A percentile compares a stretch with the other conserved stretches of the same genome.
Conservation (phyloP, 2,329 filamentous ascomycete genomes). For the Phyllosticta citribraziliensis region DNA sequence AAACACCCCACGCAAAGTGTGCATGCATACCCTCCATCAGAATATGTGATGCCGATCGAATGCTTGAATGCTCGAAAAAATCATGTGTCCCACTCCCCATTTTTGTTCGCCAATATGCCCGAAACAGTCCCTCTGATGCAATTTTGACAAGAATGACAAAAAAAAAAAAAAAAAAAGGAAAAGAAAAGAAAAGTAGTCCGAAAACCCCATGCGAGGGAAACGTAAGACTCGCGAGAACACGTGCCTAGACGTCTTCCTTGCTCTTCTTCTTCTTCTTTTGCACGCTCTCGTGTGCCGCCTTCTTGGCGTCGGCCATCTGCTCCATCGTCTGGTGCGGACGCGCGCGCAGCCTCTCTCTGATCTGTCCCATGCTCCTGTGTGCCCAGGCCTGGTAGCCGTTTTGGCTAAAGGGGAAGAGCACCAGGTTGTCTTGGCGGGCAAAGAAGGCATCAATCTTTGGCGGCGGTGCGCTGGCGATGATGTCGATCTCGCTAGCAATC, state of each 20-base stretch:
- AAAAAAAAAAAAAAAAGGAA: neutral
- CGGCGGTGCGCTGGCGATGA: constrained; percentile 52
- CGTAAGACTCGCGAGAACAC: no score
- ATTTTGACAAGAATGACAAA: constrained; percentile 2
- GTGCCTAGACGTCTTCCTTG: neutral
- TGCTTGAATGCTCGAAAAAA: neutral
- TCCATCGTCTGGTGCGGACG: constrained; percentile 11
- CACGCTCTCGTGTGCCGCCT: constrained; percentile 5
- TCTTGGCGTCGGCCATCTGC: constrained; percentile 16
- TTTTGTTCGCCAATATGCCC: neutral
- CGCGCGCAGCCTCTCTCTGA: constrained; percentile 6
- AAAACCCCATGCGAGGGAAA: neutral
- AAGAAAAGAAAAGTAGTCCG: neutral
- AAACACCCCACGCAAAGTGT: no score
- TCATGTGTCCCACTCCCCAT: neutral
- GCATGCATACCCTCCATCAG: neutral
- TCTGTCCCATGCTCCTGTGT: constrained; percentile 1
- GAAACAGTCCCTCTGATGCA: neutral
- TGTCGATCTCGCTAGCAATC: constrained; percentile 63
- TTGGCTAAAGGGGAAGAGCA: constrained; percentile 46
- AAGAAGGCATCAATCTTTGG: constrained; percentile 46
- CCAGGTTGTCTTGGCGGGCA: constrained; percentile 38
- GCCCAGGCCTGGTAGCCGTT: constrained; percentile 15
- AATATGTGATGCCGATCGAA: neutral
- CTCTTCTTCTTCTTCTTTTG: constrained; percentile 4